Base-by-base conservation (phyloP, 371 early-diverging fungal genomes). In the Rhizopus stolonifer region DNA sequence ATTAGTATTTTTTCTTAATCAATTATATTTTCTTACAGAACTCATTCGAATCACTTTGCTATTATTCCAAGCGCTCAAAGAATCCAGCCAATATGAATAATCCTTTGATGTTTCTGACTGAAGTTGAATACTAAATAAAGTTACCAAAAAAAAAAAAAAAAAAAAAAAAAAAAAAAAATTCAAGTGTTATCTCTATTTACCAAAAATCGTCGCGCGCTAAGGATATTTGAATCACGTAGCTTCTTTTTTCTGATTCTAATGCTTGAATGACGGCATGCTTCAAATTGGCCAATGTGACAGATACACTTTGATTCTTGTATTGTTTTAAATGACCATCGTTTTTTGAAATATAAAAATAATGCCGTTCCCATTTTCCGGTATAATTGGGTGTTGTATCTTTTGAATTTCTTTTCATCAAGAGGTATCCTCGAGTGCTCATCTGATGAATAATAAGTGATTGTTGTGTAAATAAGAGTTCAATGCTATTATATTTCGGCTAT, bases 101-200 rank as follows among this genome's bases (percentile, higher is more conserved):
- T 69, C 70, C 17, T 62, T 60, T 2, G 51, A 46, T 18, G 65
- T 65, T 31, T 69, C 70, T 45, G 66, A 36, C 18, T 69, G 65
- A 43, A 69, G 46, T 13, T 39, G 50, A 5, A 65, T 36, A n/a
- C 62, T 65, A 25, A 33, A 32, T 18, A 14, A n/a, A n/a, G n/a
- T n/a, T n/a, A n/a, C n/a, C n/a, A n/a, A n/a, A n/a, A n/a, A n/a
- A n/a, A 22, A 32, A 36, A 49, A 10, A 9, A 42, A 0, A 3
- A 19, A 5, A 19, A 19, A 7, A 21, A 18, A 2, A 13, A 6
- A 19, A 19, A 19, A 4, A 10, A 3, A 4, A 14, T 36, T 36
- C 14, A 14, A 15, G 4, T 5, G 4, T 36, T 36, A 19, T 21
- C 9, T 42, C 8, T 21, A 21, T 13, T 8, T 42, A 42, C 42